Conservation (phyloP, 1,284 basidiomycete genomes). For the Rhodotorula mucilaginosa region DNA sequence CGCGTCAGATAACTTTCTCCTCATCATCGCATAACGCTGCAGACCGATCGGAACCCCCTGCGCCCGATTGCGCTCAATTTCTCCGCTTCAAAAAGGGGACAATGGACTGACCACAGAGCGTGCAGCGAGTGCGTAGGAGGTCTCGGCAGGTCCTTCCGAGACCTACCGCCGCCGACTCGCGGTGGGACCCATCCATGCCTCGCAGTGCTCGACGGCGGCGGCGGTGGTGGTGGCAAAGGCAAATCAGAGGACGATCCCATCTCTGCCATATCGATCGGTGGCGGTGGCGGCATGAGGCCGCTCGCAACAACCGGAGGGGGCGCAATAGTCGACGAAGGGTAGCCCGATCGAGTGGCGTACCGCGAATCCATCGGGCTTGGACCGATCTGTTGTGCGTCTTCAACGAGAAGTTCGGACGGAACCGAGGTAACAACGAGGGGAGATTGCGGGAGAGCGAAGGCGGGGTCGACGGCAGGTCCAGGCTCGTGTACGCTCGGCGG, state of each 20-base stretch:
- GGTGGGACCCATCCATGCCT: background rate
- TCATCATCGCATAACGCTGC: too few species aligned
- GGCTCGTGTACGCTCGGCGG: background rate
- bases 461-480: background rate
- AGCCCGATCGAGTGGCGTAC: background rate
- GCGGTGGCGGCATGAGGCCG: too few species aligned
- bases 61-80: background rate
- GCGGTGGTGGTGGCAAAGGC: too few species aligned
- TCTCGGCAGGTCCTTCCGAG: conserved; percentile 35
- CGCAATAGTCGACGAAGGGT: background rate
- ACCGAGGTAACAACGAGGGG: background rate
- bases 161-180: background rate
- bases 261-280: too few species aligned
- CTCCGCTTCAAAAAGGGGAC: background rate
- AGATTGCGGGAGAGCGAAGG: background rate
- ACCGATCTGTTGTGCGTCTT: background rate
- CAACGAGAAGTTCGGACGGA: background rate
- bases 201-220: background rate
- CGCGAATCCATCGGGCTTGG: background rate
- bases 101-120: conserved; percentile 30
- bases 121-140: conserved; percentile 42
- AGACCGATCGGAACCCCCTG: too few species aligned
- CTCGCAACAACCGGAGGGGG: background rate
- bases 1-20: too few species aligned
- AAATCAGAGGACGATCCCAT: too few species aligned